Percentiles rank a stretch among this genome's conserved stretches.
Evolutionary conservation across 805 yeast genomes (phyloP).

Genomic region (Ogataea methylovora): DNA sequence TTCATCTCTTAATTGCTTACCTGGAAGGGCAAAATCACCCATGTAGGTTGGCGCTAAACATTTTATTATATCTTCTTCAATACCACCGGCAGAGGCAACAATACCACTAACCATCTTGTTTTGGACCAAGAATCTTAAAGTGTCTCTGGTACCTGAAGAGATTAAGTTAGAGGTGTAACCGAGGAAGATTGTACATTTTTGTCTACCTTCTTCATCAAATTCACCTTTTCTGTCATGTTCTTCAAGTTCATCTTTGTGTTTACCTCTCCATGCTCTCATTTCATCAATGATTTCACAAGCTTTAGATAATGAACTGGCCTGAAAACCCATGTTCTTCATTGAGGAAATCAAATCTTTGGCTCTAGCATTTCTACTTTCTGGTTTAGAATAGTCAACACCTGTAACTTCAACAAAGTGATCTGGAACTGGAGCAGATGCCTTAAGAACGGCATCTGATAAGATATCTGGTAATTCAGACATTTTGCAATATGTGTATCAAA

Average conservation of each 20-base stretch:
- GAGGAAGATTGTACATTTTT: slow-evolving; percentile 84
- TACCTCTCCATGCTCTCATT: slow-evolving; percentile 93
- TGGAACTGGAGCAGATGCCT: slow-evolving; percentile 81
- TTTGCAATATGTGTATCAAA: too few relatives aligned
- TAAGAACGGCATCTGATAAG: slow-evolving; percentile 88
- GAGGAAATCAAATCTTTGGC: slow-evolving; percentile 74
- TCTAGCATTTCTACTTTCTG: slow-evolving; percentile 64
- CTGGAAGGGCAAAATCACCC: slow-evolving; percentile 84
- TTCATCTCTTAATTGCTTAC: slow-evolving; percentile 77
- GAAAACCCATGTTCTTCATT: slow-evolving; percentile 96
- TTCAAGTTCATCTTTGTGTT: slow-evolving; percentile 55
- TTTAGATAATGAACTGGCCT: slow-evolving; percentile 76
- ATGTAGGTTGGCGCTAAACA: slow-evolving; percentile 93
- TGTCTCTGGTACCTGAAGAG: slow-evolving; percentile 89
- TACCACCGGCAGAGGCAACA: slow-evolving; percentile 97
- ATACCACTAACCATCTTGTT: slow-evolving; percentile 91
- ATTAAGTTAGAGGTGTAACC: slow-evolving; percentile 96
- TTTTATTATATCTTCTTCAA: slow-evolving; percentile 95
- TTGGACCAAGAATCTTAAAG: slow-evolving; percentile 82
- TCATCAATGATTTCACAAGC: slow-evolving; percentile 91
- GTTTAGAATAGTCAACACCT: slow-evolving; percentile 85
- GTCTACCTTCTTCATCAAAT: slow-evolving; percentile 70
- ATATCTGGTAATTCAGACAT: slow-evolving; percentile 61
- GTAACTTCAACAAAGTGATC: slow-evolving; percentile 68
- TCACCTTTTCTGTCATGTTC: slow-evolving; percentile 69